Percentiles rank a stretch among this genome's conserved stretches.
Evolutionary conservation across 164 flowering plant genomes (phyloP).

Genomic region (Platanus orientalis): DNA sequence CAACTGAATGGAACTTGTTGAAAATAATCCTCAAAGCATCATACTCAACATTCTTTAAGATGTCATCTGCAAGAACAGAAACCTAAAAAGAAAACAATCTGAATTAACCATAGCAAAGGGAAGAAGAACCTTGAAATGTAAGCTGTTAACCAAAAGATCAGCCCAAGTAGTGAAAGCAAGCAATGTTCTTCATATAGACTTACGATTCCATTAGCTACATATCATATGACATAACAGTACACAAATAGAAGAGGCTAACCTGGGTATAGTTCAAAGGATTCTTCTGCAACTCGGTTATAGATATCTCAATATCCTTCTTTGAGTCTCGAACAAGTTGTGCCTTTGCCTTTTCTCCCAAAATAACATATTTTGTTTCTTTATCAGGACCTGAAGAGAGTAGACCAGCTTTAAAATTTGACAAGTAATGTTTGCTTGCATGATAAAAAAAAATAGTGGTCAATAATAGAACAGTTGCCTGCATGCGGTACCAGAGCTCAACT

Average conservation of each 20-base stretch:
- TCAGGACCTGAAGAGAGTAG: constrained; percentile 61
- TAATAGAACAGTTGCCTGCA: constrained; percentile 3
- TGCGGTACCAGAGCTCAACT: constrained; percentile 63
- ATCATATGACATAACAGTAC: neutral
- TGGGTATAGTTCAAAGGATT: constrained; percentile 88
- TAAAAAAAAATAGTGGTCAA: neutral
- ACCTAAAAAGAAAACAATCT: constrained; percentile 42
- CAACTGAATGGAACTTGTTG: constrained; percentile 85
- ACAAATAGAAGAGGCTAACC: constrained; percentile 36
- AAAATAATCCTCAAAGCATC: constrained; percentile 85
- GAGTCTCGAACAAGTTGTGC: constrained; percentile 88
- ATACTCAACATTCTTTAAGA: constrained; percentile 86
- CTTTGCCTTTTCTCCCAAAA: constrained; percentile 93
- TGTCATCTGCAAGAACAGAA: constrained; percentile 90
- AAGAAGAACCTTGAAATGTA: neutral
- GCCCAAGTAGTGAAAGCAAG: too few species aligned
- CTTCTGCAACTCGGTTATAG: constrained; percentile 79
- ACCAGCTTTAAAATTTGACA: neutral
- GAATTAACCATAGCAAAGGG: neutral
- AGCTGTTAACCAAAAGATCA: neutral
- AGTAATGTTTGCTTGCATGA: neutral
- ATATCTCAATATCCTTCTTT: constrained; percentile 60
- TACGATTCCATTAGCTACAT: neutral
- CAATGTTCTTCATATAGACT: too few species aligned
- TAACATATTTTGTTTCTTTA: constrained; percentile 67